These are phyloP conservation scores for Chaetoceros tenuissimus DNA, from an alignment of 108 stramenopile genomes.

Conservation along the genomic window DNA sequence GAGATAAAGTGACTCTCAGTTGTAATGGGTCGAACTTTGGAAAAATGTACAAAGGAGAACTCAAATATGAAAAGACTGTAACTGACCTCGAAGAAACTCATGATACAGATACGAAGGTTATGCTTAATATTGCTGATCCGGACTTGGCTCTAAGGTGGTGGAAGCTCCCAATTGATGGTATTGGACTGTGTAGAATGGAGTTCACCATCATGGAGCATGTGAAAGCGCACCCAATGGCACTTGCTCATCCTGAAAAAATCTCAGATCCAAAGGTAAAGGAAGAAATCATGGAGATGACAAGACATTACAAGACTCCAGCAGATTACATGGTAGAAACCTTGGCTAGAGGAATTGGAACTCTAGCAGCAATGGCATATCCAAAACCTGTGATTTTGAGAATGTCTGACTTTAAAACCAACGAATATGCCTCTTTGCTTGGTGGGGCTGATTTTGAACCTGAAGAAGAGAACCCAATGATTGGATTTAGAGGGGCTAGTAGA, in stretches of 20 bases:
- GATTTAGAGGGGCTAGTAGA: constrained; percentile 26
- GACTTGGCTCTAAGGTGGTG: constrained; percentile 22
- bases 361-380: constrained; percentile 35
- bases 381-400: constrained; percentile 31
- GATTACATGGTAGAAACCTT: constrained; percentile 27
- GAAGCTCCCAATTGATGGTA: constrained; percentile 26
- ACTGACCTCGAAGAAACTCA: constrained; percentile 17
- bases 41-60: constrained; percentile 3
- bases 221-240: constrained; percentile 28
- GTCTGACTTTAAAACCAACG: constrained; percentile 39
- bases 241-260: constrained; percentile 19
- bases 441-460: constrained; percentile 35
- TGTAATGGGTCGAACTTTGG: constrained; percentile 11
- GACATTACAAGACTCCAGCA: constrained; percentile 22
- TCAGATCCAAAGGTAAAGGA: constrained; percentile 8
- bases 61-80: constrained; percentile 17
- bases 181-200: constrained; percentile 26
- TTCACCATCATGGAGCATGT: constrained; percentile 30
- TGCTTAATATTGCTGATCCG: constrained; percentile 38
- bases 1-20: constrained; percentile 27
- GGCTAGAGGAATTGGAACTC: constrained; percentile 26
- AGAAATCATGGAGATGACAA: constrained; percentile 19
- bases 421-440: constrained; percentile 30
- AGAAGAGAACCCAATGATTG: constrained; percentile 45
- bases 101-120: constrained; percentile 29